These are phyloP conservation scores for Linum trigynum DNA, from an alignment of 345 rosid genomes.

Conservation along the genomic window DNA sequence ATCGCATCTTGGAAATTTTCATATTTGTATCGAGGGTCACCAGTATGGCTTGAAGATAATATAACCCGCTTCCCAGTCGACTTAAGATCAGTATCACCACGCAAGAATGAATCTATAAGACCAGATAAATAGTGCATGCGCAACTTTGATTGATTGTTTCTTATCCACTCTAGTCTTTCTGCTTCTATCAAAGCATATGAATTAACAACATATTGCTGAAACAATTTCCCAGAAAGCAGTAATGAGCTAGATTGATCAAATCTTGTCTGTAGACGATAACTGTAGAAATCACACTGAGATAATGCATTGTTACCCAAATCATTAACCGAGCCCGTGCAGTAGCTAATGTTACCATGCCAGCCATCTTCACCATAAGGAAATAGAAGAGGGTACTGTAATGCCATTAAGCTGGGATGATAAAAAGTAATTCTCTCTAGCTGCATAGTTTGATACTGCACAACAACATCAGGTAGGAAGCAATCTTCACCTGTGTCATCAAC, in stretches of 20 bases:
- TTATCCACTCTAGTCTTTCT: neutral
- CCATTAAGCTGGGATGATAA: too few relatives aligned
- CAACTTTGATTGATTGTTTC: too few relatives aligned
- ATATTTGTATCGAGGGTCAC: neutral
- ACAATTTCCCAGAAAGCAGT: neutral
- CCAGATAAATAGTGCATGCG: too few relatives aligned
- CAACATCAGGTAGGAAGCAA: too few relatives aligned
- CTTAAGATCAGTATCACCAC: neutral
- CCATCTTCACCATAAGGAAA: too few relatives aligned
- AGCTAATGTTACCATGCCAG: slow-evolving; percentile 4
- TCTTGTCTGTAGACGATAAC: neutral
- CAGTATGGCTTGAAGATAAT: neutral
- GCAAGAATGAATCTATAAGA: too few relatives aligned
- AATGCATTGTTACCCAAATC: too few relatives aligned
- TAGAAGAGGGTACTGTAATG: slow-evolving; percentile 2
- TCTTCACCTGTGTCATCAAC: too few relatives aligned
- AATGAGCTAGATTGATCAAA: neutral
- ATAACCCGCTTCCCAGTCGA: neutral
- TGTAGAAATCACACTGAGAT: neutral
- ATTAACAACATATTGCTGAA: slow-evolving; percentile 10
- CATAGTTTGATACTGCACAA: too few relatives aligned
- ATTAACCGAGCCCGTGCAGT: too few relatives aligned
- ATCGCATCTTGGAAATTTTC: neutral
- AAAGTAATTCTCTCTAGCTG: too few relatives aligned
- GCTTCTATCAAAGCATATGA: slow-evolving; percentile 6